Base-by-base conservation (phyloP, 2,329 filamentous ascomycete genomes). In the Pestalotiopsis sp. region DNA sequence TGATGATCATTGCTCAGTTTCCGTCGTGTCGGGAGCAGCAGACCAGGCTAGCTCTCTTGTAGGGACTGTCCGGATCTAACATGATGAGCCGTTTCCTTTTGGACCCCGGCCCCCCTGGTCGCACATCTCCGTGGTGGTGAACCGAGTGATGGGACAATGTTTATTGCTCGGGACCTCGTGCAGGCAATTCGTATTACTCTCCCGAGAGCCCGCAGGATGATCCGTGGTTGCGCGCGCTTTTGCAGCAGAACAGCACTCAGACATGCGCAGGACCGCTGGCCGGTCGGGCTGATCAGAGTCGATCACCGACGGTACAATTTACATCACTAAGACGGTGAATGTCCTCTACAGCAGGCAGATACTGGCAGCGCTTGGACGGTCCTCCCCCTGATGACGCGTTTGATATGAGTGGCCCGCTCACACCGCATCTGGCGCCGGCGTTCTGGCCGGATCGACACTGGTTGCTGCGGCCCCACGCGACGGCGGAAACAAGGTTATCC, bases 401-500 rank as follows among this genome's bases (percentile, higher is more conserved):
- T 36, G 57, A 20, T 36, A 27, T 59, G 57, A 36, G 27, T 27
- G 61, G 39, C 39, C 61, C 59, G 59, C 59, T 38, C 59, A 31
- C 31, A 61, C 27, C 61, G 57, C 67, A 67, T 64, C 55, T 69
- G 39, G 38, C 65, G 66, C 62, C 70, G 66, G 65, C 67, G 66
- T 38, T 65, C 66, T 68, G 64, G 67, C 65, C 67, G 67, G 71
- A 74, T 74, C 70, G 69, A 69, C 68, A 69, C 39, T 49, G 65
- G 67, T 69, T 57, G 70, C 65, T 67, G 70, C 67, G 69, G 69
- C 70, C 71, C 67, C 69, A 71, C 68, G 69, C 70, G 64, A 52
- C 69, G 68, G 69, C 69, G 68, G 69, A 68, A 71, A 68, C 66
- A 73, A 72, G 73, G 72, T 71, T 73, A 74, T 73, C 73, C 73